phyloP scores from a whole-genome alignment of 2,329 filamentous ascomycete genomes.

The Aspergillus sp. region DNA sequence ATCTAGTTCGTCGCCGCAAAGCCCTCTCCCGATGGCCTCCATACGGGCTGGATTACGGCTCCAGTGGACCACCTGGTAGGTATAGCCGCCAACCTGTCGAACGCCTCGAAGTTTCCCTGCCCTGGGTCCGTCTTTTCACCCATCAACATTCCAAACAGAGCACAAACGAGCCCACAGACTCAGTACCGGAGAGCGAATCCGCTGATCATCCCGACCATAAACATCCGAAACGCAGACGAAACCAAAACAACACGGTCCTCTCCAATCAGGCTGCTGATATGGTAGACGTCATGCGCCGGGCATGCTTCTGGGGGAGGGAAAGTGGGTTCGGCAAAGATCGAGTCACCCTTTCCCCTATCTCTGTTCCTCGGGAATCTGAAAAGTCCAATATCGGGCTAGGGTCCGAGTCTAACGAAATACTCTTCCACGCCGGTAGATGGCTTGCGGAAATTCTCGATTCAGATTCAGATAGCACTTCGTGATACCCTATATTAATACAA shows the following conservation, averaged over 20 bases:
- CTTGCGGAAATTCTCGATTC: neutral
- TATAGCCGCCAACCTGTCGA: slow-evolving; percentile 18
- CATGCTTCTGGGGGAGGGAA: slow-evolving; percentile 46
- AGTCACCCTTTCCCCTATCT: slow-evolving; percentile 25
- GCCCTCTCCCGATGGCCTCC: slow-evolving; percentile 42
- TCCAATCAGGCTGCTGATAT: slow-evolving; percentile 41
- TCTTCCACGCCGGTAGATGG: neutral
- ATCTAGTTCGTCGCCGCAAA: slow-evolving; percentile 32
- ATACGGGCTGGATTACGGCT: slow-evolving; percentile 36
- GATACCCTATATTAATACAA: neutral
- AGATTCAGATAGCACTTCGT: neutral
- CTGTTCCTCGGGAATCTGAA: too few relatives aligned
- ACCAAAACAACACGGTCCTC: slow-evolving; percentile 28
- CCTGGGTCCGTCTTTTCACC: slow-evolving; percentile 32
- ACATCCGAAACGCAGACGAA: neutral
- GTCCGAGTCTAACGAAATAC: neutral
- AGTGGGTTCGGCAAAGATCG: slow-evolving; percentile 39
- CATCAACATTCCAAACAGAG: neutral
- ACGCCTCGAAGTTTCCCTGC: slow-evolving; percentile 31
- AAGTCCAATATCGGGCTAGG: too few relatives aligned
- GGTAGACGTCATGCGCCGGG: slow-evolving; percentile 41
- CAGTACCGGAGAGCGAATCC: neutral
- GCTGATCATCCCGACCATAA: neutral
- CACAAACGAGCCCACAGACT: too few relatives aligned
- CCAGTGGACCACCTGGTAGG: slow-evolving; percentile 19